Conservation (phyloP, 192 early-diverging fungal genomes). For the Chytriomyces confervae region DNA sequence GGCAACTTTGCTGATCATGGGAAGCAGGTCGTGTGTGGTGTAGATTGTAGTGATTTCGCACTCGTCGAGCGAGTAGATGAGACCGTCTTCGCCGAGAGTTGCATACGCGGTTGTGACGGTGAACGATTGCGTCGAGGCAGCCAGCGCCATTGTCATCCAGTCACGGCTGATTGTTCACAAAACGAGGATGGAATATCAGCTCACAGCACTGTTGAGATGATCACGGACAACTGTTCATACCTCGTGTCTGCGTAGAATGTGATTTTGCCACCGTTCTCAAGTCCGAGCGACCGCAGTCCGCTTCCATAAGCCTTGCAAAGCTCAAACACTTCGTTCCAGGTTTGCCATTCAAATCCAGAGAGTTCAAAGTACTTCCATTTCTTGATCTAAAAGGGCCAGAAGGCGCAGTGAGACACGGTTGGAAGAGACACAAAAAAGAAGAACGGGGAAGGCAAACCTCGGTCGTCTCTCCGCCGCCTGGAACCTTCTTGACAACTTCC, state of each 20-base stretch:
- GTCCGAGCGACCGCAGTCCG: conserved; percentile 74
- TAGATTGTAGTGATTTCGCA: conserved; percentile 73
- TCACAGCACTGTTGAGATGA: neutral
- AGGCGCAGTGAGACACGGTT: neutral
- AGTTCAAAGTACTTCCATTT: conserved; percentile 82
- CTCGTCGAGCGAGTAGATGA: conserved; percentile 84
- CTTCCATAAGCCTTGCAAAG: conserved; percentile 66
- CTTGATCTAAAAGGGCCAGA: conserved; percentile 62
- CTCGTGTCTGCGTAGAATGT: conserved; percentile 53
- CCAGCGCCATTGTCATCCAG: conserved; percentile 70
- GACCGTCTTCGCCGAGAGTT: conserved; percentile 84
- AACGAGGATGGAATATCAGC: neutral
- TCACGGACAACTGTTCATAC: conserved; percentile 23
- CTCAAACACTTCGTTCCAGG: conserved; percentile 69
- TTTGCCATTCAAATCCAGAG: conserved; percentile 78
- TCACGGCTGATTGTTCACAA: conserved; percentile 41
- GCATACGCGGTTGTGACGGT: conserved; percentile 78
- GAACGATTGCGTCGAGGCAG: conserved; percentile 70
- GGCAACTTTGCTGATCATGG: conserved; percentile 65
- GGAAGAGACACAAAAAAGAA: neutral
- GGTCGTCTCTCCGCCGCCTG: conserved; percentile 56
- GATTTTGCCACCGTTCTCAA: conserved; percentile 50
- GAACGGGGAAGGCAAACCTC: neutral
- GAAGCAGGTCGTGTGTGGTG: conserved; percentile 74
- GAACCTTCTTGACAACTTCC: conserved; percentile 58